A percentile compares a stretch with the other conserved stretches of the same genome.
These are phyloP conservation scores for Colletotrichum cordylinicola DNA, from an alignment of 2,329 filamentous ascomycete genomes.

Conservation along the genomic window DNA sequence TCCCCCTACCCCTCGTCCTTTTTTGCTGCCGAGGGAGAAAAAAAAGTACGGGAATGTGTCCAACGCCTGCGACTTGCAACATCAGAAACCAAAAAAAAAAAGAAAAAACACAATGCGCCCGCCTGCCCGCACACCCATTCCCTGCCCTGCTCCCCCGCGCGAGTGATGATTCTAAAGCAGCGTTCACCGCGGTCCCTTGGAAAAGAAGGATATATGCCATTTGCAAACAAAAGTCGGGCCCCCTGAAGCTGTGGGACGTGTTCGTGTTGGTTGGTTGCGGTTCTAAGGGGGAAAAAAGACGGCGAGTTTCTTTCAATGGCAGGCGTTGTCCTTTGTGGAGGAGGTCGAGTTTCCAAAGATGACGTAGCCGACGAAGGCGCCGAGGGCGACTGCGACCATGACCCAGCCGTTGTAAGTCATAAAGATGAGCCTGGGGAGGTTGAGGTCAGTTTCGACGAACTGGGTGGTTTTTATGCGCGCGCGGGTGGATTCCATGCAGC, in stretches of 20 bases:
- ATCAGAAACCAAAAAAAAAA: neutral
- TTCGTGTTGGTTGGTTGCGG: neutral
- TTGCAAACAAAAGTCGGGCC: neutral
- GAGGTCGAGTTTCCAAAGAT: constrained; percentile 75
- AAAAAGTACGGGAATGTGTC: neutral
- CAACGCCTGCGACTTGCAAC: neutral
- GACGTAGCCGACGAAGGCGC: constrained; percentile 88
- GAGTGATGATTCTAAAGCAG: neutral
- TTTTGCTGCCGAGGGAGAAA: neutral
- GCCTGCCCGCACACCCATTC: neutral
- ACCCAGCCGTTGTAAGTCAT: constrained; percentile 99
- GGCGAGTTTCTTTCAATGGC: constrained; percentile 69
- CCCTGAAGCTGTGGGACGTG: neutral
- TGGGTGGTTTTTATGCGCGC: constrained; percentile 4
- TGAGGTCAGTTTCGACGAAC: neutral
- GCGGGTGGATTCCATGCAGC: neutral
- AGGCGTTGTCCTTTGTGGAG: constrained; percentile 85
- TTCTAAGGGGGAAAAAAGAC: neutral
- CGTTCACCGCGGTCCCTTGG: neutral
- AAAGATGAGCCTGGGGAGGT: constrained; percentile 82
- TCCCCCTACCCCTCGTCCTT: neutral
- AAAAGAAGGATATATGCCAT: neutral
- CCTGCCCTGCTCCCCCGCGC: neutral
- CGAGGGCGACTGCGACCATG: constrained; percentile 89
- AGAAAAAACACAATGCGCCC: neutral